Evolutionary conservation across 2,329 filamentous ascomycete species (phyloP).

Genomic region (Colletotrichum nymphaeae): DNA sequence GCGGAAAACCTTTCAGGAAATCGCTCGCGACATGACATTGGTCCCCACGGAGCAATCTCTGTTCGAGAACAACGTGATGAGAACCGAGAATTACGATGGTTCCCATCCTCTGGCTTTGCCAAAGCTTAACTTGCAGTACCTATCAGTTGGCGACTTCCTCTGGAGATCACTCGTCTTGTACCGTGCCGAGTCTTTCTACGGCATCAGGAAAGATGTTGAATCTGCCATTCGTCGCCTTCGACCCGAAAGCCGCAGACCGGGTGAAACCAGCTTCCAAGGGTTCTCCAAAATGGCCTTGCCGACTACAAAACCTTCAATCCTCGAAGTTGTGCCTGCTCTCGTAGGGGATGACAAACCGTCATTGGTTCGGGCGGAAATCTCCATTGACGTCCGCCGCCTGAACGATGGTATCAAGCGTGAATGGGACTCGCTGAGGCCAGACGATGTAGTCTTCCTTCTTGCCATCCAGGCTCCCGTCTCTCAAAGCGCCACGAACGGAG

Average conservation of each 20-base stretch:
- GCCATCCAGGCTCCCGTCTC: constrained; percentile 74
- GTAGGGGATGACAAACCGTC: constrained; percentile 89
- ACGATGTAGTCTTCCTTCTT: constrained; percentile 91
- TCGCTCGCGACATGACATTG: constrained; percentile 75
- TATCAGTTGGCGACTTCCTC: constrained; percentile 95
- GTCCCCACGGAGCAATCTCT: constrained; percentile 86
- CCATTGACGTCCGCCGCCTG: constrained; percentile 84
- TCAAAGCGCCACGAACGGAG: constrained; percentile 65
- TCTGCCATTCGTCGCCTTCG: constrained; percentile 82
- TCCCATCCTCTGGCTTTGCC: constrained; percentile 89
- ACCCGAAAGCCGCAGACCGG: constrained; percentile 72
- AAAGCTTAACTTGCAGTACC: constrained; percentile 94
- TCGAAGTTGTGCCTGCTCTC: constrained; percentile 84
- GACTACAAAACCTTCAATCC: constrained; percentile 85
- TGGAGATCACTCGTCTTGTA: constrained; percentile 94
- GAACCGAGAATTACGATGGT: constrained; percentile 89
- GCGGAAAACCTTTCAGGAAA: constrained; percentile 85
- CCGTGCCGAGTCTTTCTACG: constrained; percentile 91
- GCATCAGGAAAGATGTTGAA: constrained; percentile 91
- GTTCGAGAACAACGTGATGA: constrained; percentile 82
- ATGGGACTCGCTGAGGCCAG: constrained; percentile 88
- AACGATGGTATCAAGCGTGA: constrained; percentile 81
- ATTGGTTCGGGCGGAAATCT: constrained; percentile 86
- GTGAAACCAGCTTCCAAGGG: constrained; percentile 80
- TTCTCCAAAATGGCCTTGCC: constrained; percentile 93